These are phyloP conservation scores for Papiliotrema laurentii DNA, from an alignment of 1,284 basidiomycete genomes.

Conservation along the genomic window DNA sequence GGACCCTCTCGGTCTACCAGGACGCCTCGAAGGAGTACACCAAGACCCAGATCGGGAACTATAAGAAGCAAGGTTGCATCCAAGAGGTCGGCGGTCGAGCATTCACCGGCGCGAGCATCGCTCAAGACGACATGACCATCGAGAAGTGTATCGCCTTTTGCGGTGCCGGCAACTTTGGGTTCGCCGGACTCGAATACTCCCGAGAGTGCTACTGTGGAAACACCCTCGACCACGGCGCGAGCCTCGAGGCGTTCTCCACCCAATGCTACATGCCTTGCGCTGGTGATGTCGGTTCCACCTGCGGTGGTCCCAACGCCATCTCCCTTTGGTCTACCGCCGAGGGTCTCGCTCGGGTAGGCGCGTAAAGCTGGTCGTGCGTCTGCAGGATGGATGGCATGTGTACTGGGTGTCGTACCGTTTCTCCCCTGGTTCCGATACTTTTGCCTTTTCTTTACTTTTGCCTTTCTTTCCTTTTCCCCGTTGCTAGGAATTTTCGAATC, in stretches of 20 bases:
- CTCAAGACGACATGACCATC: constrained; percentile 20
- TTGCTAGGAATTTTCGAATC: too few species aligned
- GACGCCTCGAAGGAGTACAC: constrained; percentile 1
- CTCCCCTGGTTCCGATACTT: too few species aligned
- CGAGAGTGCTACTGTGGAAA: constrained; percentile 6
- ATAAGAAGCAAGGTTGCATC: constrained; percentile 22
- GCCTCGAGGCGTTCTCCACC: background rate
- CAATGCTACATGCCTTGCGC: constrained; percentile 15
- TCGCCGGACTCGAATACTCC: constrained; percentile 13
- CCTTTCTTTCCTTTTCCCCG: too few species aligned
- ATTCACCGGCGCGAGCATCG: constrained; percentile 17
- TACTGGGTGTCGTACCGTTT: too few species aligned
- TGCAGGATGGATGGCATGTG: too few species aligned
- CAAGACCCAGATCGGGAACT: background rate
- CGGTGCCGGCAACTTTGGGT: background rate
- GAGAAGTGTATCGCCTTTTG: constrained; percentile 17
- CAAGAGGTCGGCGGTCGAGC: constrained; percentile 25
- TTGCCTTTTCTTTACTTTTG: too few species aligned
- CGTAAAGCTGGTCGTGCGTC: too few species aligned
- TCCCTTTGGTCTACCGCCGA: too few species aligned
- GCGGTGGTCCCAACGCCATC: constrained; percentile 7
- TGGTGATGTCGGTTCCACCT: constrained; percentile 8
- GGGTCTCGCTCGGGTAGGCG: too few species aligned
- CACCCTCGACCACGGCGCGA: background rate
- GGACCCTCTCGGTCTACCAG: background rate